Base-by-base conservation (phyloP, 163 green algal species). In the Scenedesmus sp. region DNA sequence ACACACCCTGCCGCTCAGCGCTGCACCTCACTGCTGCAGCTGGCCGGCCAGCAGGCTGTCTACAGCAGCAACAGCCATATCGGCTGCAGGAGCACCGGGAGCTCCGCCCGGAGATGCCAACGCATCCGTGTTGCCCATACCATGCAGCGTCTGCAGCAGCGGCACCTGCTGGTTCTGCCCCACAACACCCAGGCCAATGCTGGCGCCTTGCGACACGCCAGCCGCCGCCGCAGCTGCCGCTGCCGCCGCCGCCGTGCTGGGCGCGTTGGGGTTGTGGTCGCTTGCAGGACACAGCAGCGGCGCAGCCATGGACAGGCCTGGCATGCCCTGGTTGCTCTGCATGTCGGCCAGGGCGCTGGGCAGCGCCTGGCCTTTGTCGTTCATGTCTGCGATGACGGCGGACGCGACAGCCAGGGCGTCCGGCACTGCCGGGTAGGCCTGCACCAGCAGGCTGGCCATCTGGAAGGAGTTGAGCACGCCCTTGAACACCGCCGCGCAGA, bases 401-500 rank as follows among this genome's bases (percentile, higher is more conserved):
- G 83, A 90, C 15, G 94, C 93, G 43, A 96, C 95, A 73, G 93
- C 94, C 85, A 96, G 91, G 20, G 94, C 93, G 83, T 96, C 94
- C 40, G 94, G 94, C 43, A 96, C 94, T 46, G 92, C 93, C 18
- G 93, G 93, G 85, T 94, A 94, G 40, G 91, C 90, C 81, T 95
- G 93, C 49, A 95, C 94, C 89, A 95, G 92, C 81, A 96, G 94
- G 16, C 81, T 90, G 2, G 92, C 94, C 94, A 96, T 96, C 86
- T 96, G 94, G 43, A 88, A 88, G 44, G 89, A 83, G 76, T 90
- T 92, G 40, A 92, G 84, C 40, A 92, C 81, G 37, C 86, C 72
- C 44, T 85, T 90, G 76, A 94, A 95, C 4, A 96, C 91, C 49
- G 94, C 93, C 9, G 94, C 91, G 30, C 93, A 93, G 81, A 96